Conservation (phyloP, 352 stramenopile species). For the Globisporangium nodosum region DNA sequence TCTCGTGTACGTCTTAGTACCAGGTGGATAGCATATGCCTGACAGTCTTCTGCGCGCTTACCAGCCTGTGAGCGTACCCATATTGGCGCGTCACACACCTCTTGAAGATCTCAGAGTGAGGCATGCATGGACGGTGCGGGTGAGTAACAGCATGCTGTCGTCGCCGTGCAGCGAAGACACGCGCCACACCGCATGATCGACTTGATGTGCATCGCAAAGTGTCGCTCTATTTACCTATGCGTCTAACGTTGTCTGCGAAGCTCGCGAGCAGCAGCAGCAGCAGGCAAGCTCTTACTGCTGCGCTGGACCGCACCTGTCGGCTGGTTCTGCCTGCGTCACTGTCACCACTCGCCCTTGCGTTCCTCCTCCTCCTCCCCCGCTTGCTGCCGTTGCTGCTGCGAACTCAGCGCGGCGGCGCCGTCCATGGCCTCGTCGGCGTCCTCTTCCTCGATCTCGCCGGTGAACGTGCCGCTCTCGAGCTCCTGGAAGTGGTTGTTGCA, state of each 20-base stretch:
- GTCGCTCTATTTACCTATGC: background rate
- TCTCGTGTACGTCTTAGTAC: no score
- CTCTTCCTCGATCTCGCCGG: constrained; percentile 3
- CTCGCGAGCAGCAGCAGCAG: background rate
- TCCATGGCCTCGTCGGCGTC: constrained; percentile 1
- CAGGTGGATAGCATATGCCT: no score
- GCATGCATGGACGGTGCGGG: no score
- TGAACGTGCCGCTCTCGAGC: constrained; percentile 11
- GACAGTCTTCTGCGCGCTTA: no score
- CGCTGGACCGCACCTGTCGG: no score
- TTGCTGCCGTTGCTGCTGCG: background rate
- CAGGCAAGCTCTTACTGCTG: no score
- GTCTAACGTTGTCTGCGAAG: background rate
- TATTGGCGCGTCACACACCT: no score
- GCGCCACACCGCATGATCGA: no score
- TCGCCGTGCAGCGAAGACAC: no score
- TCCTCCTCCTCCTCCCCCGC: constrained; percentile 6
- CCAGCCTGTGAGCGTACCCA: no score
- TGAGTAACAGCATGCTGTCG: no score
- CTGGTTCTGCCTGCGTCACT: background rate
- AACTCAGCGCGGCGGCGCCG: background rate
- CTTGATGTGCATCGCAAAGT: background rate
- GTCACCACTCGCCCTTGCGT: background rate
- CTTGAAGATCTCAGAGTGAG: no score
- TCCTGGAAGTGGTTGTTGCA: constrained; percentile 44